Percentiles rank a stretch among this genome's conserved stretches.
Conservation (phyloP, 2,329 filamentous ascomycete genomes). For the Paecilomyces dactylethromorphus region DNA sequence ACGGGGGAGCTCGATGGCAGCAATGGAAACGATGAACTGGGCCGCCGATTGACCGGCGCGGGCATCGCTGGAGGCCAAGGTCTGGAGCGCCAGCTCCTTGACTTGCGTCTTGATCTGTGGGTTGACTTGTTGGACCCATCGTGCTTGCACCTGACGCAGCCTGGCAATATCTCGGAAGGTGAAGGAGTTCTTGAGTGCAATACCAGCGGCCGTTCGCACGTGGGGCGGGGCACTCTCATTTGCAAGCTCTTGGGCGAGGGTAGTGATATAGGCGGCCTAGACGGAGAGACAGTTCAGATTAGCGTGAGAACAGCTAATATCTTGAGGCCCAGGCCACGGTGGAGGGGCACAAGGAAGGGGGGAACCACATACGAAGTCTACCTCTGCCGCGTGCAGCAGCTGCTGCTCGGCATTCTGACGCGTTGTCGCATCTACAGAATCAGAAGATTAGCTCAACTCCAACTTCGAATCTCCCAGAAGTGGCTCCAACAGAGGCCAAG, state of each 20-base stretch:
- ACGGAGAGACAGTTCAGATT: conserved; percentile 20
- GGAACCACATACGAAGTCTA: conserved; percentile 73
- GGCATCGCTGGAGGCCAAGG: conserved; percentile 69
- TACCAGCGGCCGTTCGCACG: conserved; percentile 88
- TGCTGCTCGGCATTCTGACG: conserved; percentile 92
- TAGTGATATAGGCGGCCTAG: conserved; percentile 84
- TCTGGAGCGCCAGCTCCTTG: conserved; percentile 85
- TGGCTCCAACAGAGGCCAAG: conserved; percentile 16
- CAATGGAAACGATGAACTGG: conserved; percentile 92
- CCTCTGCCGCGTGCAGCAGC: conserved; percentile 84
- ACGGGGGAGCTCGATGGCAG: conserved; percentile 86
- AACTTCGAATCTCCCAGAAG: conserved; percentile 9
- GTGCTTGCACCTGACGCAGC: conserved; percentile 82
- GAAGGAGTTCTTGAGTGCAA: conserved; percentile 97
- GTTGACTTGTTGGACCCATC: conserved; percentile 84
- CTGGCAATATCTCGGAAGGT: conserved; percentile 82
- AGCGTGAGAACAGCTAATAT: conserved; percentile 1
- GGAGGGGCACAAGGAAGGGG: conserved; percentile 24
- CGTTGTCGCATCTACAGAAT: conserved; percentile 68
- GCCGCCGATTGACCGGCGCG: conserved; percentile 85
- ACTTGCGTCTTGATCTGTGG: conserved; percentile 76
- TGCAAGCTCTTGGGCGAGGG: conserved; percentile 87
- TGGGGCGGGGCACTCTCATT: conserved; percentile 77
- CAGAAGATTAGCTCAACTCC: conserved; percentile 28
- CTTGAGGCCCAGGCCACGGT: background rate